These are phyloP conservation scores for Boletellus ananas DNA, from an alignment of 768 basidiomycete species.

Conservation along the genomic window DNA sequence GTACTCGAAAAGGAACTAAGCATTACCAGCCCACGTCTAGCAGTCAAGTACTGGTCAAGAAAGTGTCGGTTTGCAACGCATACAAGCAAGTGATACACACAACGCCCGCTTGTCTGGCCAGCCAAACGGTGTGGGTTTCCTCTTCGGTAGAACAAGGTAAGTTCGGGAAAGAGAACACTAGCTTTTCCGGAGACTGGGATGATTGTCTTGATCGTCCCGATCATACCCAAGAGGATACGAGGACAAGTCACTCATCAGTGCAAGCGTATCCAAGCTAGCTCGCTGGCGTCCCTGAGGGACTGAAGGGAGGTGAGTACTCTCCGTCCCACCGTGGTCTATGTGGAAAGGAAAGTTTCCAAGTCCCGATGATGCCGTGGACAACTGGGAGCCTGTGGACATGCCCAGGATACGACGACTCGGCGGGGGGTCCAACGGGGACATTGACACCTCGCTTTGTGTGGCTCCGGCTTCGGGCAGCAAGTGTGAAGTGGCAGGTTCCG, in stretches of 20 bases:
- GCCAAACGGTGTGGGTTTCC: constrained; percentile 21
- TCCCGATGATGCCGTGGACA: constrained; percentile 77
- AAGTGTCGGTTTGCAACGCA: constrained; percentile 13
- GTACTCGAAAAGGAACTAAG: constrained; percentile 2
- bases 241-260: constrained; percentile 75
- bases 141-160: constrained; percentile 5
- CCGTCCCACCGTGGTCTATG: constrained; percentile 59
- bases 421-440: constrained; percentile 39
- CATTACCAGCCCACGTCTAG: no score
- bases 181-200: constrained; percentile 24
- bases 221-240: constrained; percentile 83
- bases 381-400: constrained; percentile 70
- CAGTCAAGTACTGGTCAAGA: neutral
- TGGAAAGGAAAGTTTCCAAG: constrained; percentile 85
- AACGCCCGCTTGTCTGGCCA: constrained; percentile 25
- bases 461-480: constrained; percentile 7
- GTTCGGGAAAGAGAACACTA: constrained; percentile 11
- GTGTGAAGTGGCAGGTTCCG: neutral
- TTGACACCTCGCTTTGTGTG: constrained; percentile 34
- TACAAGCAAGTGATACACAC: constrained; percentile 31
- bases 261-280: constrained; percentile 82
- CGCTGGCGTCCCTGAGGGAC: constrained; percentile 50
- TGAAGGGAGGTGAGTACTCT: constrained; percentile 32
- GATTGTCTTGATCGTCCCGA: constrained; percentile 28
- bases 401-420: constrained; percentile 62